Evolutionary conservation across 2,329 filamentous ascomycete species (phyloP).

Genomic region (Aspergillus calidoustus): DNA sequence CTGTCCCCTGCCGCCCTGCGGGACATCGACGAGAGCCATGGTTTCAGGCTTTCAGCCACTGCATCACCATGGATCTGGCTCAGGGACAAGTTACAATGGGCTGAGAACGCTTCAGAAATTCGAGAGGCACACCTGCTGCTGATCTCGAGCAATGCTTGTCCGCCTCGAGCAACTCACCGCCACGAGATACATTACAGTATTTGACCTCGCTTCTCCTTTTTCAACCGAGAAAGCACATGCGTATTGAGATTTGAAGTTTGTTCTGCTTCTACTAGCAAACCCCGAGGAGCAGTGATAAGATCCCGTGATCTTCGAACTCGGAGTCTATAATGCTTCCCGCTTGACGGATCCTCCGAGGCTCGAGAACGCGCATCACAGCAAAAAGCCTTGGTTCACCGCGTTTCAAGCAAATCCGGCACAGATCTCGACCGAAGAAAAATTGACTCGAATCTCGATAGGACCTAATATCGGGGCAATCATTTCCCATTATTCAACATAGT

Average conservation of each 20-base stretch:
- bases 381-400: slow-evolving; percentile 8
- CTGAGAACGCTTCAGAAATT: slow-evolving; percentile 22
- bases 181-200: neutral
- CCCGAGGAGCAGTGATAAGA: neutral
- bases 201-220: neutral
- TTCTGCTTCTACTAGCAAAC: neutral
- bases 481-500: slow-evolving; percentile 31
- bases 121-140: neutral
- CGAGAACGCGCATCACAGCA: neutral
- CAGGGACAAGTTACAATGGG: slow-evolving; percentile 18
- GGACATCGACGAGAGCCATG: slow-evolving; percentile 9
- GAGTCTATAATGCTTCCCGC: neutral
- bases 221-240: neutral
- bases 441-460: neutral
- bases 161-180: neutral
- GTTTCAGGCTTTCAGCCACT: slow-evolving; percentile 29
- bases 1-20: slow-evolving; percentile 21
- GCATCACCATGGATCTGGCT: slow-evolving; percentile 22
- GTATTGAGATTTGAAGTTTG: neutral
- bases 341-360: neutral
- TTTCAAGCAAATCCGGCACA: neutral
- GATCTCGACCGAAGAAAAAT: neutral
- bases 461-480: neutral
- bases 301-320: neutral
- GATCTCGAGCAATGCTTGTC: neutral